phyloP scores from a whole-genome alignment of 192 early-diverging fungal species.

The Backusella tuberculispora region DNA sequence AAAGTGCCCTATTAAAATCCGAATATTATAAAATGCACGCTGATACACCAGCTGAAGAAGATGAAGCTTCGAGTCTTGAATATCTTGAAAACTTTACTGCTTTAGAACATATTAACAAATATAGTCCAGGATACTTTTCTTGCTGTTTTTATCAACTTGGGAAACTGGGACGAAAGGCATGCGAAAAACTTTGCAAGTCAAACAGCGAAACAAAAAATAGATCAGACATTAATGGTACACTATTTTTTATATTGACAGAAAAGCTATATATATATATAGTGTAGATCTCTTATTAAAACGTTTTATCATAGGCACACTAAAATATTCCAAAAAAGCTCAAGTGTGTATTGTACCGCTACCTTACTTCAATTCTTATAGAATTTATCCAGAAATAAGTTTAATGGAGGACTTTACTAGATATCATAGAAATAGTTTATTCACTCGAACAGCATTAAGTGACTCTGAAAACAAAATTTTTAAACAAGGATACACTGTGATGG shows the following conservation, averaged over 20 bases:
- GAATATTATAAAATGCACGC: neutral
- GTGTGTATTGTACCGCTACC: neutral
- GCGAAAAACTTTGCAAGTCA: too few species aligned
- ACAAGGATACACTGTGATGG: constrained; percentile 23
- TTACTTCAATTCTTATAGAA: neutral
- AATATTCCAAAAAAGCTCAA: neutral
- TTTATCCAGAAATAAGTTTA: neutral
- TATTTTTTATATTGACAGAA: neutral
- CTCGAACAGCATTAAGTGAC: neutral
- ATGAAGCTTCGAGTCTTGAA: constrained; percentile 6
- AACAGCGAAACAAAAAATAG: too few species aligned
- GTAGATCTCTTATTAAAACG: neutral
- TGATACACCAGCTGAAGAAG: neutral
- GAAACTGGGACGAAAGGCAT: too few species aligned
- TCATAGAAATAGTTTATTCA: constrained; percentile 1
- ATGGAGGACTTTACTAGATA: neutral
- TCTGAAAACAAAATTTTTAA: constrained; percentile 11
- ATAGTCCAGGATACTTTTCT: neutral
- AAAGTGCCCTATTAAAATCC: neutral
- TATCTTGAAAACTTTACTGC: neutral
- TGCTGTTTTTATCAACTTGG: too few species aligned
- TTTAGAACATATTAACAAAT: neutral
- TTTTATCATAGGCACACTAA: neutral
- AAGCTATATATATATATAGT: neutral
- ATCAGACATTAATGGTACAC: too few species aligned